phyloP scores from a whole-genome alignment of 345 rosid genomes.

The Rhizophora apiculata region DNA sequence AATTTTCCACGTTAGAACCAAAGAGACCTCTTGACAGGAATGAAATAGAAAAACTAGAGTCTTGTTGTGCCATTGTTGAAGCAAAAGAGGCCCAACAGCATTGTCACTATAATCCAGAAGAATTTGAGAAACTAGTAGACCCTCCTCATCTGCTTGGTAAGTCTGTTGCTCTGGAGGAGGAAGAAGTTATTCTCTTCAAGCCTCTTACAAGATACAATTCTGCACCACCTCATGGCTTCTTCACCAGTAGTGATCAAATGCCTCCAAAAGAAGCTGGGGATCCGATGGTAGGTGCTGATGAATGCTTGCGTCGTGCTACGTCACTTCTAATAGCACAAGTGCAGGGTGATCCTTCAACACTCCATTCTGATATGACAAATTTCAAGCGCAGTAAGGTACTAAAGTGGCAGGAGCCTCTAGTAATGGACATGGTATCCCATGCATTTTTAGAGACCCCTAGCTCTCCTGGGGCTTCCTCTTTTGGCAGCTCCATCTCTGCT shows the following conservation, averaged over 20 bases:
- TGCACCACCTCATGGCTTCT: constrained; percentile 54
- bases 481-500: constrained; percentile 34
- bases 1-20: constrained; percentile 32
- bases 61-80: constrained; percentile 1
- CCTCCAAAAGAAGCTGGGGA: constrained; percentile 38
- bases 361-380: constrained; percentile 46
- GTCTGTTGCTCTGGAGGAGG: constrained; percentile 62
- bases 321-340: constrained; percentile 59
- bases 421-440: constrained; percentile 28
- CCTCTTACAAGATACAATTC: constrained; percentile 85
- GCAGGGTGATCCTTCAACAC: constrained; percentile 30
- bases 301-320: constrained; percentile 69
- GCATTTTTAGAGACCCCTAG: constrained; percentile 33
- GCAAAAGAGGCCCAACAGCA: constrained; percentile 18
- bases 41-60: constrained; percentile 21
- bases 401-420: constrained; percentile 42
- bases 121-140: constrained; percentile 26
- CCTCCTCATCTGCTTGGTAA: constrained; percentile 26
- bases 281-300: constrained; percentile 45
- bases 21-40: constrained; percentile 6
- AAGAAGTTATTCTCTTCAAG: constrained; percentile 93
- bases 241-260: constrained; percentile 21
- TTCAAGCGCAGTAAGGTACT: constrained; percentile 32
- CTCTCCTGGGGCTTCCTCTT: constrained; percentile 7
- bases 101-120: constrained; percentile 5